These are phyloP conservation scores for Alternaria longipes DNA, from an alignment of 2,329 filamentous ascomycete genomes.

Conservation along the genomic window DNA sequence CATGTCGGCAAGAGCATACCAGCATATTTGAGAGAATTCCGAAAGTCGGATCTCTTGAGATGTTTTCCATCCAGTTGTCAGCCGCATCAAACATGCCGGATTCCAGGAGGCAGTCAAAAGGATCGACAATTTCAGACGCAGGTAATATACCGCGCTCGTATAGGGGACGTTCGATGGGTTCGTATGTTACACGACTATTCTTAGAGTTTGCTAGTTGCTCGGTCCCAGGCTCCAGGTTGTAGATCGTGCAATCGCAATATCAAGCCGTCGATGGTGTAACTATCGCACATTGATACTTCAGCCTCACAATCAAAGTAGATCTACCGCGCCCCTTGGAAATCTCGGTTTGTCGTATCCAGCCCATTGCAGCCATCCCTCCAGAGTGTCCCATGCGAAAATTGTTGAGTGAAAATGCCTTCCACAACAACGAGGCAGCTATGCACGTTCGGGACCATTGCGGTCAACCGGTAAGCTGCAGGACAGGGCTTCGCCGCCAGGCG, in stretches of 20 bases:
- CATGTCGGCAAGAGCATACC: neutral
- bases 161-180: neutral
- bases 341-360: neutral
- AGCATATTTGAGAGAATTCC: neutral
- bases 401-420: neutral
- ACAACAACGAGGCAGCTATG: neutral
- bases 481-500: slow-evolving; percentile 6
- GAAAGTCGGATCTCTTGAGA: neutral
- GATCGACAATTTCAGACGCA: slow-evolving; percentile 10
- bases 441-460: slow-evolving; percentile 2
- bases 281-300: slow-evolving; percentile 29
- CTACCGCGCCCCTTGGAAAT: neutral
- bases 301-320: slow-evolving; percentile 26
- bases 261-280: slow-evolving; percentile 29
- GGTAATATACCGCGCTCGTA: slow-evolving; percentile 18
- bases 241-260: slow-evolving; percentile 28
- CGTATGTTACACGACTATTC: slow-evolving; percentile 14
- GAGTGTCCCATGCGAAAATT: neutral
- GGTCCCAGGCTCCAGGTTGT: slow-evolving; percentile 18
- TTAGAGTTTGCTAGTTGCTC: slow-evolving; percentile 10
- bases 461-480: slow-evolving; percentile 25
- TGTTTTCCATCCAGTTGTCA: neutral
- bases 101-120: neutral
- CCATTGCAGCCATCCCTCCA: neutral
- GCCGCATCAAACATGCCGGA: neutral